These are phyloP conservation scores for Fusarium sulawesiense DNA, from an alignment of 2,329 filamentous ascomycete species.

Conservation along the genomic window DNA sequence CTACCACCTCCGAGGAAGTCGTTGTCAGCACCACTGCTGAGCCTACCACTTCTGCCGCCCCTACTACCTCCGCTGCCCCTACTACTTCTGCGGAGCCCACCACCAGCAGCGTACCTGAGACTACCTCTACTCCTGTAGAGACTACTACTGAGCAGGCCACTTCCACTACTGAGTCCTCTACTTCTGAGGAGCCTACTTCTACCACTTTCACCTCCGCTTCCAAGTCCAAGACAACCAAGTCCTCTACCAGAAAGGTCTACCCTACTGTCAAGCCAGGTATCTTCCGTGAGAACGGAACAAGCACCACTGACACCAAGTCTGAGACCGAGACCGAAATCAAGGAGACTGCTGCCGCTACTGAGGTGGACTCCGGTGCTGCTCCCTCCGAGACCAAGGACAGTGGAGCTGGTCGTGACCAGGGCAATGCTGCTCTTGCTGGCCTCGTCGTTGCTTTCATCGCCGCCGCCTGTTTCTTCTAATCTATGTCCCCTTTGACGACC, in stretches of 20 bases:
- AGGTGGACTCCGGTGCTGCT: conserved; percentile 46
- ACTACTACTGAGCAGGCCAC: conserved; percentile 18
- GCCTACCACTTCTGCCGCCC: conserved; percentile 26
- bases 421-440: conserved; percentile 63
- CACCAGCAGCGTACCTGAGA: conserved; percentile 26
- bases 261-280: conserved; percentile 56
- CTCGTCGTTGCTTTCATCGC: conserved; percentile 67
- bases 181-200: conserved; percentile 29
- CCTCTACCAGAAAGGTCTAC: conserved; percentile 34
- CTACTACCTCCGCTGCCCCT: conserved; percentile 34
- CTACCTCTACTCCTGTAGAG: conserved; percentile 28
- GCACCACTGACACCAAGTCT: conserved; percentile 37
- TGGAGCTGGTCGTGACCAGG: conserved; percentile 60
- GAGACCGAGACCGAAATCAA: conserved; percentile 11
- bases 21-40: conserved; percentile 39
- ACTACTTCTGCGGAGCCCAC: conserved; percentile 24
- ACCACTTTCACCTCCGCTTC: conserved; percentile 45
- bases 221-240: conserved; percentile 29
- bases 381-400: conserved; percentile 55
- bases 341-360: conserved; percentile 40
- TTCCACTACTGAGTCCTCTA: conserved; percentile 22
- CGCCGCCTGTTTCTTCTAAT: conserved; percentile 61
- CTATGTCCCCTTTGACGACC: conserved; percentile 20
- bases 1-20: conserved; percentile 30
- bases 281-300: conserved; percentile 65